phyloP scores from a whole-genome alignment of 352 stramenopile genomes.

The Phytophthora pistaciae region DNA sequence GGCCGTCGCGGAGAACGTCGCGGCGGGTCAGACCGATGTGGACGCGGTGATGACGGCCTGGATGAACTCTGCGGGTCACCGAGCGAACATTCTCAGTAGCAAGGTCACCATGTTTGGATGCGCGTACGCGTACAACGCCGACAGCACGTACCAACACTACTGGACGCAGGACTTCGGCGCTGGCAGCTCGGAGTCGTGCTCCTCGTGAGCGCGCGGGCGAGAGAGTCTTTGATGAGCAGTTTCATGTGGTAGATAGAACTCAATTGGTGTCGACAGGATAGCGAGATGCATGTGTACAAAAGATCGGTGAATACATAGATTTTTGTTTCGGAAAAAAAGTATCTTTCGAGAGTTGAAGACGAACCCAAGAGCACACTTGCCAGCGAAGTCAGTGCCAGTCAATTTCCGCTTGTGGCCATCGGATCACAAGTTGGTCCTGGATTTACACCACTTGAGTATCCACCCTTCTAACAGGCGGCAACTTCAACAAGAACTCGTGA shows the following conservation, averaged over 20 bases:
- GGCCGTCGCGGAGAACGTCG: conserved; percentile 55
- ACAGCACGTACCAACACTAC: conserved; percentile 55
- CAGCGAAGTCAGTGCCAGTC: background rate
- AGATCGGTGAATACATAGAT: background rate
- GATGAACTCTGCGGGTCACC: conserved; percentile 44
- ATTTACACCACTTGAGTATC: conserved; percentile 4
- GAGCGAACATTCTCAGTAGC: conserved; percentile 36
- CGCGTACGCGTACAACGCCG: conserved; percentile 54
- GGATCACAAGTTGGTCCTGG: background rate
- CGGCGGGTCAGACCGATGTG: conserved; percentile 45
- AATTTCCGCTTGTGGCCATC: background rate
- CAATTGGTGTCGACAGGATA: background rate
- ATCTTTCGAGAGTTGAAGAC: background rate
- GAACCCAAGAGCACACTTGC: background rate
- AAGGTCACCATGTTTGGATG: conserved; percentile 43
- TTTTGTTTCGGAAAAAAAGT: background rate
- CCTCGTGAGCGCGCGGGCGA: conserved; percentile 4
- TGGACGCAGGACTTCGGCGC: conserved; percentile 71
- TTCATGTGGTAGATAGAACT: background rate
- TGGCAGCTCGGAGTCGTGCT: conserved; percentile 32
- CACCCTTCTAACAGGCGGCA: conserved; percentile 1
- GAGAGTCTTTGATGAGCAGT: background rate
- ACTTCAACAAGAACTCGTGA: conserved; percentile 2
- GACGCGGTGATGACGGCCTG: conserved; percentile 44
- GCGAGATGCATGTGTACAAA: background rate